A percentile compares a stretch with the other conserved stretches of the same genome.
Conservation (phyloP, 2,329 filamentous ascomycete species). For the Neophaeococcomyces aloes region DNA sequence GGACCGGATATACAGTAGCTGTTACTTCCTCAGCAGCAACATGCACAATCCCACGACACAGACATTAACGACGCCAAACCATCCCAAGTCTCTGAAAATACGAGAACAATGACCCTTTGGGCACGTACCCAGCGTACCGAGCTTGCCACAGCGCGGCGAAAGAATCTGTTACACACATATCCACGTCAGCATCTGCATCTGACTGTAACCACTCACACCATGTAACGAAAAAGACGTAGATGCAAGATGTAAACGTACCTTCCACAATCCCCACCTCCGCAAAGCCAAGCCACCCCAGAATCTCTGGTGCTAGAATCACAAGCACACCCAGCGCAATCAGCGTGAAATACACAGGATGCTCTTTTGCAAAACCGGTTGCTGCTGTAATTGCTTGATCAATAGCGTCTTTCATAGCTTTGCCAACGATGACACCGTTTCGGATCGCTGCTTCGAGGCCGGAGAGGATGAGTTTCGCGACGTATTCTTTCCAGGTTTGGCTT, state of each 20-base stretch:
- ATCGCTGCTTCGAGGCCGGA: conserved; percentile 13
- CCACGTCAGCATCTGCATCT: neutral
- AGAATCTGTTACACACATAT: conserved; percentile 17
- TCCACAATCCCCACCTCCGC: conserved; percentile 21
- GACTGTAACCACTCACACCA: neutral
- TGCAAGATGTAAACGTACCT: too few relatives aligned
- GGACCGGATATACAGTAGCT: too few relatives aligned
- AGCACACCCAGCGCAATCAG: conserved; percentile 24
- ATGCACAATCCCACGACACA: too few relatives aligned
- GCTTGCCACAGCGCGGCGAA: conserved; percentile 35
- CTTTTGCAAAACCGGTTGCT: conserved; percentile 17
- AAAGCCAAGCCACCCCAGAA: conserved; percentile 23
- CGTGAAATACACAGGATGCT: conserved; percentile 22
- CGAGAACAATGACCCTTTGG: conserved; percentile 32
- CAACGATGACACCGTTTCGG: conserved; percentile 12
- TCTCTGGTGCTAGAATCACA: conserved; percentile 21
- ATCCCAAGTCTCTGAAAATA: conserved; percentile 37
- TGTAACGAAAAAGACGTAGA: too few relatives aligned
- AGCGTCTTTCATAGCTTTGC: conserved; percentile 14
- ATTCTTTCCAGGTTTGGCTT: too few relatives aligned
- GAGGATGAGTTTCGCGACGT: conserved; percentile 14
- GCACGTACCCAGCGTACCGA: conserved; percentile 30
- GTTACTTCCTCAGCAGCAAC: too few relatives aligned
- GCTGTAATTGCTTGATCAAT: conserved; percentile 13
- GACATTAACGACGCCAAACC: conserved; percentile 22